These are phyloP conservation scores for Picochlorum sp. DNA, from an alignment of 139 green algal species.

Conservation along the genomic window DNA sequence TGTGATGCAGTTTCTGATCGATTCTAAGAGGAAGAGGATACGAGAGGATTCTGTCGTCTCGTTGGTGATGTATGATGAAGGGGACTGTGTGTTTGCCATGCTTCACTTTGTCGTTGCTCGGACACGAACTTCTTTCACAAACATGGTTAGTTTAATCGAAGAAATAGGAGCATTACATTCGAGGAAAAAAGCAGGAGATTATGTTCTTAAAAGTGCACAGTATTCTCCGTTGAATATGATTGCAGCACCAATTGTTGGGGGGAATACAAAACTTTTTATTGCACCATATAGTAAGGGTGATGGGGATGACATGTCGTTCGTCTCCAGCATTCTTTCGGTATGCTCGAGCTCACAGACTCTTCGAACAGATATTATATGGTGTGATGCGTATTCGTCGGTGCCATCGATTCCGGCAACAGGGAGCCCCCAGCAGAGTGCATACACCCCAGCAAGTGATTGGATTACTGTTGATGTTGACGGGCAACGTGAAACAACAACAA, in stretches of 20 bases:
- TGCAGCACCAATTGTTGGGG: slow-evolving; percentile 5
- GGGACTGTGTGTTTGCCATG: background rate
- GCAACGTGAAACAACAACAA: too few relatives aligned
- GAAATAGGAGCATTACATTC: background rate
- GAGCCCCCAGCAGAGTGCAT: background rate
- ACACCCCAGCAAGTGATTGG: too few relatives aligned
- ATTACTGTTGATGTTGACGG: too few relatives aligned
- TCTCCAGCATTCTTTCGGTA: background rate
- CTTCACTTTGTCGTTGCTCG: slow-evolving; percentile 10
- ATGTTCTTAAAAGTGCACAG: slow-evolving; percentile 9
- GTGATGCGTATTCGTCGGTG: background rate
- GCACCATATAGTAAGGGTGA: background rate
- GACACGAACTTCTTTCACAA: background rate
- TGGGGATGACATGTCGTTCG: background rate
- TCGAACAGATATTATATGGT: background rate
- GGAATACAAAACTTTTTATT: slow-evolving; percentile 8
- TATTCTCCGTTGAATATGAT: slow-evolving; percentile 11
- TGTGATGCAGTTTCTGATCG: background rate
- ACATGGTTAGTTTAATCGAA: background rate
- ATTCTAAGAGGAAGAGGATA: background rate
- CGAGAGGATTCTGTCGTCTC: background rate
- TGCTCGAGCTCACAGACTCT: slow-evolving; percentile 9
- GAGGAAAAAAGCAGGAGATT: slow-evolving; percentile 9
- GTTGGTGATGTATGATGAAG: slow-evolving; percentile 1
- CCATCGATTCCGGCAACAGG: background rate